Conservation (phyloP, 495 filamentous ascomycete genomes). For the Neurospora sp. region DNA sequence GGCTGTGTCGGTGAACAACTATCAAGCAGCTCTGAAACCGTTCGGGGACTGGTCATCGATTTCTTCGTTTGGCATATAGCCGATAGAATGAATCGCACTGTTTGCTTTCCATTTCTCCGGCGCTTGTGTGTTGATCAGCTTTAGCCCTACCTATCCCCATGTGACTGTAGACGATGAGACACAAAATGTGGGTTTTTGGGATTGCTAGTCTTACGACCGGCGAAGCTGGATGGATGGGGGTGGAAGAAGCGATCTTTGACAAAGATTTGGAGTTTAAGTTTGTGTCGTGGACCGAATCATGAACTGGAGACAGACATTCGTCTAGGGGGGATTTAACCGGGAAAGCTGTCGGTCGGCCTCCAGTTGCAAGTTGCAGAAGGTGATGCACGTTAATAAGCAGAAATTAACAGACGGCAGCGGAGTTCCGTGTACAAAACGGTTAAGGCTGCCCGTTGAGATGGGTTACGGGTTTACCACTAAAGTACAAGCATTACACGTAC, state of each 20-base stretch:
- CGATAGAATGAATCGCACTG: not conserved
- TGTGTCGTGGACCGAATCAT: not conserved
- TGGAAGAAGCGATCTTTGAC: not conserved
- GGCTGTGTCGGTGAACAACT: not conserved
- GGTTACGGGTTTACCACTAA: not conserved
- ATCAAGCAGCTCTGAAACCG: not conserved
- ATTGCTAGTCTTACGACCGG: not conserved
- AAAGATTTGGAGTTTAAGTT: not conserved
- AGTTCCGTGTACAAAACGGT: not conserved
- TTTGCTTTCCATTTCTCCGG: not conserved
- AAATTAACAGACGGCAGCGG: not conserved
- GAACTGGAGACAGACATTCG: too few species aligned
- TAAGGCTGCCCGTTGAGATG: not conserved
- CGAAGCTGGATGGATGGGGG: not conserved
- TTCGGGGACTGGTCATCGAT: not conserved
- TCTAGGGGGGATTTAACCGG: too few species aligned
- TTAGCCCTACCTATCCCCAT: not conserved
- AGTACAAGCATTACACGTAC: not conserved
- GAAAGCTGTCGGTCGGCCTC: not conserved
- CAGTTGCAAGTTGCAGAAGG: not conserved
- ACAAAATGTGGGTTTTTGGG: not conserved
- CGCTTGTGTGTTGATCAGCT: not conserved
- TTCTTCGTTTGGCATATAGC: not conserved
- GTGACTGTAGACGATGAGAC: not conserved
- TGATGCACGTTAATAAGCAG: not conserved